phyloP scores from a whole-genome alignment of 257 asterid genomes.

The Prunella vulgaris region DNA sequence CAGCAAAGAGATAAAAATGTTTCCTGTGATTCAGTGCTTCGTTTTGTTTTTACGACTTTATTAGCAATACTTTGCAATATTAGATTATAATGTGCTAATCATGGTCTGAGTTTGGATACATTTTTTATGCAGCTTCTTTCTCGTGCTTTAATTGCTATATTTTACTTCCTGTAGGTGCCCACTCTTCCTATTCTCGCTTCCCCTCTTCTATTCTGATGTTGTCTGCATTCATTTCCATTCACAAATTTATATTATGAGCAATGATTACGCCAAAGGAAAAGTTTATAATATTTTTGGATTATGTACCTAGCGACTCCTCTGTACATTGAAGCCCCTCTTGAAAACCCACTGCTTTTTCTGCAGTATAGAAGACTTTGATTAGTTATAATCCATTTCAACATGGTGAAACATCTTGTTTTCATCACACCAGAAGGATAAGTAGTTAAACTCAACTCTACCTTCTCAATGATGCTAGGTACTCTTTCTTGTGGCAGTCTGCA shows the following conservation, averaged over 20 bases:
- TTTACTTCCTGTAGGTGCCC: slow-evolving; percentile 41
- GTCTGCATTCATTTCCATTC: slow-evolving; percentile 27
- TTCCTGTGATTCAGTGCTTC: background rate
- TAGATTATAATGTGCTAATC: background rate
- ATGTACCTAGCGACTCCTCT: slow-evolving; percentile 39
- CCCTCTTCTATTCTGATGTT: slow-evolving; percentile 51
- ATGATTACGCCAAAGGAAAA: background rate
- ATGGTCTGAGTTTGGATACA: background rate
- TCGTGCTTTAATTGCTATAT: background rate
- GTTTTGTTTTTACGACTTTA: too few species aligned
- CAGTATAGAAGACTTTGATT: background rate
- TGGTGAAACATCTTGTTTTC: background rate
- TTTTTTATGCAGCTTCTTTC: background rate
- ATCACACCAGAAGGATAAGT: background rate
- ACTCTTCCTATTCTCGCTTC: slow-evolving; percentile 51
- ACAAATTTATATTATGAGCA: background rate
- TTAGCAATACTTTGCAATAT: background rate
- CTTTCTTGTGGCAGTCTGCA: slow-evolving; percentile 41
- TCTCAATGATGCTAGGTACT: slow-evolving; percentile 44
- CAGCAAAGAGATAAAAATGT: background rate
- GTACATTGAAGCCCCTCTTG: slow-evolving; percentile 53
- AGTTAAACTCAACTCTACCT: slow-evolving; percentile 20
- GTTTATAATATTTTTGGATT: background rate
- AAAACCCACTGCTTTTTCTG: slow-evolving; percentile 52
- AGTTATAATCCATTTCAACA: slow-evolving; percentile 5